phyloP scores from a whole-genome alignment of 495 filamentous ascomycete species.

The Talaromyces wortmannii region DNA sequence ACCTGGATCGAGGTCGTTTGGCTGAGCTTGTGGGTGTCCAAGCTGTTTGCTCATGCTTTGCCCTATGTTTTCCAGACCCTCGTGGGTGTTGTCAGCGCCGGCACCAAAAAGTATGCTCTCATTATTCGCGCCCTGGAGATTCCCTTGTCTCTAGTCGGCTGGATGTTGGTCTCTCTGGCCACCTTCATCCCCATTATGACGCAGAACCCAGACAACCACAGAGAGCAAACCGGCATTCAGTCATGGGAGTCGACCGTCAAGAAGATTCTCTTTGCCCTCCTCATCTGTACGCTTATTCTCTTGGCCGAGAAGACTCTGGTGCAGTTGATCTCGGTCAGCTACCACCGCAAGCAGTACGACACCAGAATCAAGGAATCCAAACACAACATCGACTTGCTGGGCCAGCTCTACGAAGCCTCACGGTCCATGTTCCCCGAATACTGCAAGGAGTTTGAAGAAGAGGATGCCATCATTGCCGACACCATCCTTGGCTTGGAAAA shows the following conservation, averaged over 20 bases:
- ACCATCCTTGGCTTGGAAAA: constrained; percentile 45
- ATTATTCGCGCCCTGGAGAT: constrained; percentile 76
- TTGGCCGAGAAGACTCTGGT: constrained; percentile 77
- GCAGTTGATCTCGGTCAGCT: constrained; percentile 88
- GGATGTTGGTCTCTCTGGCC: constrained; percentile 71
- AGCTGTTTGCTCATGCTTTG: constrained; percentile 72
- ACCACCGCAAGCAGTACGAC: constrained; percentile 91
- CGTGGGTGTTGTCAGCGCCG: constrained; percentile 82
- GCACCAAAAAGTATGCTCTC: constrained; percentile 86
- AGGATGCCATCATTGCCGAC: constrained; percentile 86
- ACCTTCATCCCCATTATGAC: constrained; percentile 69
- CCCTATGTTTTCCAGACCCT: constrained; percentile 81
- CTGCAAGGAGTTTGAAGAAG: constrained; percentile 81
- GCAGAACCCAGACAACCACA: constrained; percentile 27
- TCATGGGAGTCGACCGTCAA: constrained; percentile 58
- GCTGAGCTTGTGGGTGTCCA: constrained; percentile 81
- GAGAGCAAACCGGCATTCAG: constrained; percentile 23
- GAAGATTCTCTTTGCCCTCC: constrained; percentile 64
- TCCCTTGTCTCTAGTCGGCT: constrained; percentile 80
- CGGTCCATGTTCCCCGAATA: constrained; percentile 83
- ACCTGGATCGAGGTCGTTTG: constrained; percentile 89
- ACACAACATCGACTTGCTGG: constrained; percentile 69
- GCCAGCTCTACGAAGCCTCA: constrained; percentile 84
- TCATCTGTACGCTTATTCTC: constrained; percentile 73
- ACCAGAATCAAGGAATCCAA: constrained; percentile 84